Conservation (phyloP, 1,284 basidiomycete genomes). For the Tranzscheliella williamsii region DNA sequence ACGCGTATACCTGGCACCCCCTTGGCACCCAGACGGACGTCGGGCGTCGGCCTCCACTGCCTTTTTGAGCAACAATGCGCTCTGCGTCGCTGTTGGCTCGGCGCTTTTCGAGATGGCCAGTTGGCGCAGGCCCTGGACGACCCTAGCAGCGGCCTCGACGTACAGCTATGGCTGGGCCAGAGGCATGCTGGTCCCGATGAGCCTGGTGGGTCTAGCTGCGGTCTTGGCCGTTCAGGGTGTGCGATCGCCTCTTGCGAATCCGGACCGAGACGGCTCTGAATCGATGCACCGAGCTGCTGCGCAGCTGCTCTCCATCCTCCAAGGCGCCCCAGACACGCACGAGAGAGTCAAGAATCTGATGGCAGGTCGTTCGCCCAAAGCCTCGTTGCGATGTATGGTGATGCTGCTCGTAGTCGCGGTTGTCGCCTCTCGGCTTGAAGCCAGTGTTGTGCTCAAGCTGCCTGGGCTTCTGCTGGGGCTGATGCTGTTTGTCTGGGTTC, state of each 20-base stretch:
- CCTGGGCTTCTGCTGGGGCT: constrained; percentile 30
- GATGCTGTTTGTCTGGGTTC: constrained; percentile 33
- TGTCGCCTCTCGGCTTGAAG: constrained; percentile 3
- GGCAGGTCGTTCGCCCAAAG: constrained; percentile 21
- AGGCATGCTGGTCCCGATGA: constrained; percentile 13
- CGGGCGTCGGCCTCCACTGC: constrained; percentile 1
- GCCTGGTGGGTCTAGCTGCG: constrained; percentile 9
- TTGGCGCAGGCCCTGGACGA: constrained; percentile 24
- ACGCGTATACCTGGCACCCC: constrained; percentile 10
- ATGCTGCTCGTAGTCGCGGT: constrained; percentile 7
- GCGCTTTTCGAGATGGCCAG: constrained; percentile 13
- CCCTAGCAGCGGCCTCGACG: constrained; percentile 6
- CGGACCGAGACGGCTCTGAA: too few species aligned
- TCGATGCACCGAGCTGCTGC: too few species aligned
- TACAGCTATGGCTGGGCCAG: constrained; percentile 33
- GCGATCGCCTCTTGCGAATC: too few species aligned
- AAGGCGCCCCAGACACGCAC: constrained; percentile 15
- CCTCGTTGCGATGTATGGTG: constrained; percentile 18
- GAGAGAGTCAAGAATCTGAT: constrained; percentile 37
- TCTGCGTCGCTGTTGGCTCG: constrained; percentile 17
- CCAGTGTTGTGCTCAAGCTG: constrained; percentile 5
- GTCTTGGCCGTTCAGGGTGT: constrained; percentile 5
- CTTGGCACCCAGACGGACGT: too few species aligned
- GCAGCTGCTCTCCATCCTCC: too few species aligned
- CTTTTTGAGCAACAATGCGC: constrained; percentile 7